A percentile compares a stretch with the other conserved stretches of the same genome.
phyloP scores from a whole-genome alignment of 2,329 filamentous ascomycete species.

The Bipolaris victoriae region DNA sequence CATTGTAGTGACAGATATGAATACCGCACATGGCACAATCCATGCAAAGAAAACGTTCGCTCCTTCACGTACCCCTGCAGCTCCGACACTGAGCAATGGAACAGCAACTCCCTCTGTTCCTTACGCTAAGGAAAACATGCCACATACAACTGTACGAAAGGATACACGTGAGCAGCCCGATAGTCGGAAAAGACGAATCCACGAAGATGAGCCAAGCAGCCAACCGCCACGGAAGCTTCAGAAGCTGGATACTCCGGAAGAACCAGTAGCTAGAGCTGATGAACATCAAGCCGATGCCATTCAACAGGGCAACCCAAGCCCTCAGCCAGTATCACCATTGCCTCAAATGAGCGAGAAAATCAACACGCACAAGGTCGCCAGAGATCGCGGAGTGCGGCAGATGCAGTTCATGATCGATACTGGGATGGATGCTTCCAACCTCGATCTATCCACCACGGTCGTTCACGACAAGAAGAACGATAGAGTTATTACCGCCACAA shows the following conservation, averaged over 20 bases:
- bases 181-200: not conserved
- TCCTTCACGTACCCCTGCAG: not conserved
- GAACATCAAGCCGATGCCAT: not conserved
- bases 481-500: constrained; percentile 10
- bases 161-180: not conserved
- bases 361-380: not conserved
- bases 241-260: constrained; percentile 3
- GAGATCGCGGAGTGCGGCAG: too few species aligned
- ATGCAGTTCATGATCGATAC: not conserved
- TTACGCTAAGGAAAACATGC: not conserved
- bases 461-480: not conserved
- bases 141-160: not conserved
- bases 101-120: not conserved
- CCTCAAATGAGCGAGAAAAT: constrained; percentile 15
- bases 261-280: not conserved
- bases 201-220: not conserved
- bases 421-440: not conserved
- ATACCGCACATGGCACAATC: not conserved
- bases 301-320: not conserved
- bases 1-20: not conserved
- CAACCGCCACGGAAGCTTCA: constrained; percentile 5
- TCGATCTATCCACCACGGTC: constrained; percentile 6
- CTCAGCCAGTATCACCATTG: not conserved
- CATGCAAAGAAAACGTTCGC: not conserved
- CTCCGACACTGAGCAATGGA: not conserved